These are phyloP conservation scores for Leccinum variicolor DNA, from an alignment of 768 basidiomycete genomes.

Conservation along the genomic window DNA sequence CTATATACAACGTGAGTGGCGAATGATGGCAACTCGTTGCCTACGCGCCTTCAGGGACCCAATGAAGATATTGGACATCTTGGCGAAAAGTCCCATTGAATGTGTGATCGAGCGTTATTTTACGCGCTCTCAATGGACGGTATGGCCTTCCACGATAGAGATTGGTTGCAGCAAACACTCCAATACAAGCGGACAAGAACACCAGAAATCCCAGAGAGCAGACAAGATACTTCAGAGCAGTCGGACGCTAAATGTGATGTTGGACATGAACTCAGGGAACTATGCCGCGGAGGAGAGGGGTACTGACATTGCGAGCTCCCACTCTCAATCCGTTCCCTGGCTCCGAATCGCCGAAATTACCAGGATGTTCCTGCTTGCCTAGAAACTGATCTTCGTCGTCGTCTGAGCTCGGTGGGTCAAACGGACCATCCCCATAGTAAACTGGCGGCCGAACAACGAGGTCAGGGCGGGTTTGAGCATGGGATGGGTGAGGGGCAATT, in stretches of 20 bases:
- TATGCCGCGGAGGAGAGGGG: neutral
- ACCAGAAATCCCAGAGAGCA: conserved; percentile 60
- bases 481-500: conserved; percentile 1
- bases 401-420: conserved; percentile 77
- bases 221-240: conserved; percentile 60
- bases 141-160: conserved; percentile 57
- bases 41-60: conserved; percentile 87
- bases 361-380: conserved; percentile 39
- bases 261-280: conserved; percentile 6
- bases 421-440: conserved; percentile 77
- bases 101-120: conserved; percentile 83
- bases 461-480: conserved; percentile 3
- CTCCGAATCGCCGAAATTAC: conserved; percentile 20
- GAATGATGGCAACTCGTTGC: neutral
- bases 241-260: conserved; percentile 36
- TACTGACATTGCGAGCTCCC: conserved; percentile 36
- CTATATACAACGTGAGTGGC: conserved; percentile 39
- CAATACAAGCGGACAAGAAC: conserved; percentile 62
- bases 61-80: conserved; percentile 51
- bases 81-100: conserved; percentile 86
- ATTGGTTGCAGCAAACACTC: conserved; percentile 70
- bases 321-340: conserved; percentile 33
- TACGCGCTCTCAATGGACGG: conserved; percentile 51
- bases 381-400: conserved; percentile 49
- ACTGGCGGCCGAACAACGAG: conserved; percentile 27